Percentiles rank a stretch among this genome's conserved stretches.
Evolutionary conservation across 768 basidiomycete genomes (phyloP).

Genomic region (Boletus coccyginus): DNA sequence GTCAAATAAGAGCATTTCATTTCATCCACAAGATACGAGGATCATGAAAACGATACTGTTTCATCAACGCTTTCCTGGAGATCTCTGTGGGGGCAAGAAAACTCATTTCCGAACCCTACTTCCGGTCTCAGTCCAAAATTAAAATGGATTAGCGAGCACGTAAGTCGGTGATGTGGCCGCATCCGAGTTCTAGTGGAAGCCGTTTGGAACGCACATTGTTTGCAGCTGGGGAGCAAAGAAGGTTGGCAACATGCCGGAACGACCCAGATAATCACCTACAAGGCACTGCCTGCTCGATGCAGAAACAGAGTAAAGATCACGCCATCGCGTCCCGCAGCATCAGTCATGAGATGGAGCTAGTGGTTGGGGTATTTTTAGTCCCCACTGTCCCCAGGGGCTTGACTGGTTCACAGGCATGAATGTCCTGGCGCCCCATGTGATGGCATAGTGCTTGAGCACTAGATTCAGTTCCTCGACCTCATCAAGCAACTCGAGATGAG

Average conservation of each 20-base stretch:
- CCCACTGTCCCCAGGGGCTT: constrained; percentile 17
- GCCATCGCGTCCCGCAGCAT: not conserved
- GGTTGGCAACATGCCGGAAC: not conserved
- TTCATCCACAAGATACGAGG: not conserved
- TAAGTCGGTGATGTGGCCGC: too few species aligned
- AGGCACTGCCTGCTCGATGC: not conserved
- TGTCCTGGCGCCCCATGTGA: constrained; percentile 58
- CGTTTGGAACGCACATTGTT: not conserved
- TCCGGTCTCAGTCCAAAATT: not conserved
- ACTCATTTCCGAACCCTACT: not conserved
- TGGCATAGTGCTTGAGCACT: constrained; percentile 42
- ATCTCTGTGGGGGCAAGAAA: not conserved
- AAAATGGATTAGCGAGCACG: not conserved
- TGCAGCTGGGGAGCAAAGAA: not conserved
- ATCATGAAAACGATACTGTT: not conserved
- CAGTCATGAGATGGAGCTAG: not conserved
- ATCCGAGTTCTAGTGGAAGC: too few species aligned
- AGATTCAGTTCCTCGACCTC: constrained; percentile 91
- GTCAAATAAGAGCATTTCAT: not conserved
- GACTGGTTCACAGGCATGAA: not conserved
- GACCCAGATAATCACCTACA: not conserved
- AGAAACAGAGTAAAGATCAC: not conserved
- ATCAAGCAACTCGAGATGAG: constrained; percentile 76
- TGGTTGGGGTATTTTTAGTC: not conserved
- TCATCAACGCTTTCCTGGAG: too few species aligned